Evolutionary conservation across 2,329 filamentous ascomycete genomes (phyloP).

Genomic region (Rasamsonia emersonii): DNA sequence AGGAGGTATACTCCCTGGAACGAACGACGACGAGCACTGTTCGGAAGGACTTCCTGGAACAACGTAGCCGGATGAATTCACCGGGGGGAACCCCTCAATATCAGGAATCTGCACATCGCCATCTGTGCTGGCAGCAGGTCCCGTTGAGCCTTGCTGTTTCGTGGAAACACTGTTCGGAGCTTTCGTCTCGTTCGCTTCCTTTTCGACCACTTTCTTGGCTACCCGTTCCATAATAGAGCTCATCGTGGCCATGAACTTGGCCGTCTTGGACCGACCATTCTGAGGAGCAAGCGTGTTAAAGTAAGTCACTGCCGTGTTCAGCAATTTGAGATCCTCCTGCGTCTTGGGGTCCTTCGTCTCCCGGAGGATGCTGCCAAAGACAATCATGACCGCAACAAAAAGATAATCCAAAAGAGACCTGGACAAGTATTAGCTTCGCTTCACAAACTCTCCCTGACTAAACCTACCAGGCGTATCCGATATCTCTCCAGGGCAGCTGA

Average conservation of each 20-base stretch:
- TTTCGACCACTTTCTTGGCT: slow-evolving; percentile 76
- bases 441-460: too few species aligned
- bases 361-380: slow-evolving; percentile 89
- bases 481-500: slow-evolving; percentile 88
- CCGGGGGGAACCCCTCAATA: too few species aligned
- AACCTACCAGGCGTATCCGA: slow-evolving; percentile 81
- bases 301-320: slow-evolving; percentile 84
- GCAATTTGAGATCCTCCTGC: slow-evolving; percentile 72
- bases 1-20: too few species aligned
- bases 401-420: slow-evolving; percentile 89
- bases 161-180: not conserved
- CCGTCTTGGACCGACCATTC: slow-evolving; percentile 74
- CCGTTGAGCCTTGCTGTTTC: slow-evolving; percentile 1
- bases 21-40: too few species aligned
- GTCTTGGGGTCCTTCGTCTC: slow-evolving; percentile 77
- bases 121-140: too few species aligned
- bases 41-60: too few species aligned
- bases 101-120: too few species aligned
- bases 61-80: too few species aligned
- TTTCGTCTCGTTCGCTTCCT: slow-evolving; percentile 62
- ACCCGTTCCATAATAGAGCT: slow-evolving; percentile 90
- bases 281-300: slow-evolving; percentile 67
- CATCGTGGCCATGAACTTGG: slow-evolving; percentile 82
- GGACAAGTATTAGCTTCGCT: too few species aligned
- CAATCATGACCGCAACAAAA: slow-evolving; percentile 79